Evolutionary conservation across 768 basidiomycete species (phyloP).

Genomic region (Coprinopsis strossmayeri): DNA sequence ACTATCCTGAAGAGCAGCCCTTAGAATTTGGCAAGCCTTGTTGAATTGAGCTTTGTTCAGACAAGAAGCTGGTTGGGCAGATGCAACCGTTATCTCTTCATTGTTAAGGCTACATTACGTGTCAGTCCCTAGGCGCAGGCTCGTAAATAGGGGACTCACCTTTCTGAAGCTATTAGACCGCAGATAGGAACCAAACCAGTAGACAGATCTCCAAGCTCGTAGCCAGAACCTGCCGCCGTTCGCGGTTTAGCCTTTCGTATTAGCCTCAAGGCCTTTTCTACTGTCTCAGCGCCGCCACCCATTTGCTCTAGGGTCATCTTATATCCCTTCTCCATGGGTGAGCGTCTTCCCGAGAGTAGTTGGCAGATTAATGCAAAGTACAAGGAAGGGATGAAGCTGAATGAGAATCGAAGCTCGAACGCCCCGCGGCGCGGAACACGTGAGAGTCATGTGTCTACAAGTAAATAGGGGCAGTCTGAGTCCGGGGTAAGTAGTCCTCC

Average conservation of each 20-base stretch:
- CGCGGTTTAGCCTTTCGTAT: not conserved
- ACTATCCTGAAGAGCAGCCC: not conserved
- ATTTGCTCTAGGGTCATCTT: conserved; percentile 1
- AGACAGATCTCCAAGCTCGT: not conserved
- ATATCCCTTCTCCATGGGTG: no score
- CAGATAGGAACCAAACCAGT: conserved; percentile 1
- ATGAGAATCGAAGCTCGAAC: no score
- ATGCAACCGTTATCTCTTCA: not conserved
- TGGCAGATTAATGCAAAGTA: no score
- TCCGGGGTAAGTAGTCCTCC: no score
- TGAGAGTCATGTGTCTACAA: no score
- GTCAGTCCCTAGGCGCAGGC: not conserved
- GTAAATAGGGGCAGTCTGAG: no score
- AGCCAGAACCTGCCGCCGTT: not conserved
- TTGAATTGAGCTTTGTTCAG: conserved; percentile 1
- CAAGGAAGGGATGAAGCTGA: no score
- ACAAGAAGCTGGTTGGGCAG: conserved; percentile 1
- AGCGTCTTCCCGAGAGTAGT: no score
- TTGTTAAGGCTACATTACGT: not conserved
- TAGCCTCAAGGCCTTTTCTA: not conserved
- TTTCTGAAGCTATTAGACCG: not conserved
- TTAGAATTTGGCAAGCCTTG: conserved; percentile 1
- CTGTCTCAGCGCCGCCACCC: not conserved
- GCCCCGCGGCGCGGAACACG: no score
- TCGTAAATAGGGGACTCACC: not conserved